Evolutionary conservation across 306 rosid genomes (phyloP).

Genomic region (Quercus rubra): DNA sequence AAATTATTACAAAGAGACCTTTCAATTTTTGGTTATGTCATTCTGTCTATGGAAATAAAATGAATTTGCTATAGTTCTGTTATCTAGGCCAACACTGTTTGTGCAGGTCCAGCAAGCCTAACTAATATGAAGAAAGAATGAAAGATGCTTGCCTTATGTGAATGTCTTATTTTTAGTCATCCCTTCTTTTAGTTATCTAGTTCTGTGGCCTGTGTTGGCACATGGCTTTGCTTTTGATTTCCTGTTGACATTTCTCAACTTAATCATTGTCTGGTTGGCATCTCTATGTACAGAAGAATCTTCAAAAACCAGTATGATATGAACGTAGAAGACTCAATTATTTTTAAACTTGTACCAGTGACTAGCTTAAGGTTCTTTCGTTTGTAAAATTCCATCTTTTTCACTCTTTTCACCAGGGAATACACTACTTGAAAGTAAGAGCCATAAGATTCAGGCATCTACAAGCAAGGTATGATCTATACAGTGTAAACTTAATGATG

Average conservation of each 20-base stretch:
- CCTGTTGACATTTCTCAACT: neutral
- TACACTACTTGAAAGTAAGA: constrained; percentile 33
- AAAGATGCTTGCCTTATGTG: neutral
- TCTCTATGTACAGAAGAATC: neutral
- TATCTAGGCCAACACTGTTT: too few species aligned
- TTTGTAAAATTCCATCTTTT: neutral
- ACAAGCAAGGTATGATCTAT: constrained; percentile 42
- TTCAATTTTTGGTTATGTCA: neutral
- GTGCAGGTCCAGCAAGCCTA: too few species aligned
- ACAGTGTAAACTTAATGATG: constrained; percentile 11
- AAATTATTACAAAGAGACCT: too few species aligned
- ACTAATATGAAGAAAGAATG: too few species aligned
- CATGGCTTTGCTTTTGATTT: neutral
- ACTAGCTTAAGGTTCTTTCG: neutral
- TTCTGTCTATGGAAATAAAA: neutral
- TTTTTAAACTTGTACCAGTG: neutral
- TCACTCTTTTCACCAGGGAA: constrained; percentile 47
- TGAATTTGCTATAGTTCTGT: neutral
- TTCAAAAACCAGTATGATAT: neutral
- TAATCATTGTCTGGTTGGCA: neutral
- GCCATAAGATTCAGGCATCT: constrained; percentile 35
- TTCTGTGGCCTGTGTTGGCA: neutral
- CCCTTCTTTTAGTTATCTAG: neutral
- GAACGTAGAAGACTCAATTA: neutral
- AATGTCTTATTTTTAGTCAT: neutral